phyloP scores from a whole-genome alignment of 495 filamentous ascomycete genomes.

The Podospora sp. region DNA sequence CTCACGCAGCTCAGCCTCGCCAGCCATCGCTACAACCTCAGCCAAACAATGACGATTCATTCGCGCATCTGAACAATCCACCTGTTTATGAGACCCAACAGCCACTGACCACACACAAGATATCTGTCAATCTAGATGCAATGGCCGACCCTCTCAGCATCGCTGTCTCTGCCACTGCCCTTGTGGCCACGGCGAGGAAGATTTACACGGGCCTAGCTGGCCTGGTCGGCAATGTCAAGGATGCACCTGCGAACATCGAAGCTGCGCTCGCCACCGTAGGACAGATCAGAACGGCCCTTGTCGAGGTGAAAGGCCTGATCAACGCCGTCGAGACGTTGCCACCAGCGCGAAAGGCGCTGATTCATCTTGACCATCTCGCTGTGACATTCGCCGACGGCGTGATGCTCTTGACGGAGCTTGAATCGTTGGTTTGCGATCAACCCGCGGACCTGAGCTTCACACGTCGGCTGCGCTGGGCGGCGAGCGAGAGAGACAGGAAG shows the following conservation, averaged over 20 bases:
- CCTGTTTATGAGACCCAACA: not conserved
- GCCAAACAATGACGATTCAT: not conserved
- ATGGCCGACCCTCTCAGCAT: not conserved
- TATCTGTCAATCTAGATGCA: not conserved
- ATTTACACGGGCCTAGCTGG: not conserved
- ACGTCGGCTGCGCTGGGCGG: constrained; percentile 11
- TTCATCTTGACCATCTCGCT: constrained; percentile 12
- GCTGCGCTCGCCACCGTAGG: not conserved
- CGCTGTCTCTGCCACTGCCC: not conserved
- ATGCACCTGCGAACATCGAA: not conserved
- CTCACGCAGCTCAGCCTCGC: not conserved
- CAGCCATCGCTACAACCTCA: no score
- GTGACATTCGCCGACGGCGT: constrained; percentile 17
- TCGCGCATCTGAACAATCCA: not conserved
- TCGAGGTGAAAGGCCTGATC: not conserved
- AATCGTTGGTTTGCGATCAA: constrained; percentile 9
- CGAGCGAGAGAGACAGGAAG: constrained; percentile 1
- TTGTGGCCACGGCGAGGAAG: not conserved
- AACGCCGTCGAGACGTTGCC: constrained; percentile 1
- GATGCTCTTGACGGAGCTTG: constrained; percentile 1
- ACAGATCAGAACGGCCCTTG: constrained; percentile 7
- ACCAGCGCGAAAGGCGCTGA: not conserved
- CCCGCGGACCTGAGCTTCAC: not conserved
- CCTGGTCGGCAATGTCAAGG: not conserved
- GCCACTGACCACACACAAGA: not conserved